Evolutionary conservation across 176 grass and related monocot genomes (phyloP).

Genomic region (barley (Hordeum vulgare)): MorexV3_pseudomolecules_assembly NC_058519.1:434022577-434023076

Average conservation of each 20-base stretch:
- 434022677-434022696: too few species aligned
- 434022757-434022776: too few species aligned
- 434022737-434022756: too few species aligned
- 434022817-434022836: slow-evolving; percentile 8
- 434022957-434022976: slow-evolving; percentile 56
- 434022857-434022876: slow-evolving; percentile 48
- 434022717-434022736: too few species aligned
- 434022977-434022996: slow-evolving; percentile 72
- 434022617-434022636: too few species aligned
- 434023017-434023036: neutral
- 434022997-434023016: slow-evolving; percentile 38
- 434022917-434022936: slow-evolving; percentile 18
- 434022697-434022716: too few species aligned
- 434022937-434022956: slow-evolving; percentile 36
- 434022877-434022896: slow-evolving; percentile 43
- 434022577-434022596: too few species aligned
- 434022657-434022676: too few species aligned
- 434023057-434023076: neutral
- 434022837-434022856: slow-evolving; percentile 75
- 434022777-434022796: too few species aligned
- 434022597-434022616: too few species aligned
- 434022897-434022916: slow-evolving; percentile 26
- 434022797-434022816: too few species aligned
- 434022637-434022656: too few species aligned
- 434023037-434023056: slow-evolving; percentile 29